Evolutionary conservation across 2,329 filamentous ascomycete species (phyloP).

Genomic region (Dactylellina sp.): DNA sequence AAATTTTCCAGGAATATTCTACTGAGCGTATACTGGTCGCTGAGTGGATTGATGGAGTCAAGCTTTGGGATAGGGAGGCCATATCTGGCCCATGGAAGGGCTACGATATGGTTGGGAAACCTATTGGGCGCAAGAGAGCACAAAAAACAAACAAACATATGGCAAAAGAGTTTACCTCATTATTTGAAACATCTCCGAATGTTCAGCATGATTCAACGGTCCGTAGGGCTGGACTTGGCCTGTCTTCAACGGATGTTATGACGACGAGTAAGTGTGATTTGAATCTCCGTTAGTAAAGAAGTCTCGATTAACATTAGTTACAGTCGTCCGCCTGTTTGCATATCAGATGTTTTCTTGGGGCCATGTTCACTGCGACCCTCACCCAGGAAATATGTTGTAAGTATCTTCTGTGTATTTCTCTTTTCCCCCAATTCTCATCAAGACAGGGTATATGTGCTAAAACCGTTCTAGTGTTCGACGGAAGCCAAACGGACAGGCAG

Average conservation of each 20-base stretch:
- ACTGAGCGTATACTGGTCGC: constrained; percentile 81
- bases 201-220: constrained; percentile 36
- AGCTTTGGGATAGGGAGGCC: constrained; percentile 89
- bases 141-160: constrained; percentile 31
- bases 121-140: constrained; percentile 33
- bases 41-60: constrained; percentile 96
- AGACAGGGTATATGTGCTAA: not conserved
- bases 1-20: constrained; percentile 79
- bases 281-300: not conserved
- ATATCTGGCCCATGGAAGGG: constrained; percentile 83
- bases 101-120: constrained; percentile 67
- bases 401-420: not conserved
- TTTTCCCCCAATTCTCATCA: too few relatives aligned
- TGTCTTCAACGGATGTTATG: constrained; percentile 89
- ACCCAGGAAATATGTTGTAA: constrained; percentile 86
- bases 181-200: constrained; percentile 41
- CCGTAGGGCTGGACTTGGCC: constrained; percentile 77
- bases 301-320: not conserved
- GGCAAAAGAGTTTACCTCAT: constrained; percentile 34
- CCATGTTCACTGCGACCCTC: constrained; percentile 93
- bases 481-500: constrained; percentile 75
- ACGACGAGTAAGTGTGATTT: constrained; percentile 74
- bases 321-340: constrained; percentile 84
- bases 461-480: constrained; percentile 73
- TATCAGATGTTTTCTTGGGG: constrained; percentile 99